Evolutionary conservation across 2,329 filamentous ascomycete species (phyloP), one percentile per base, ranked within the genome.

Genomic region (Epichloe aotearoae): DNA sequence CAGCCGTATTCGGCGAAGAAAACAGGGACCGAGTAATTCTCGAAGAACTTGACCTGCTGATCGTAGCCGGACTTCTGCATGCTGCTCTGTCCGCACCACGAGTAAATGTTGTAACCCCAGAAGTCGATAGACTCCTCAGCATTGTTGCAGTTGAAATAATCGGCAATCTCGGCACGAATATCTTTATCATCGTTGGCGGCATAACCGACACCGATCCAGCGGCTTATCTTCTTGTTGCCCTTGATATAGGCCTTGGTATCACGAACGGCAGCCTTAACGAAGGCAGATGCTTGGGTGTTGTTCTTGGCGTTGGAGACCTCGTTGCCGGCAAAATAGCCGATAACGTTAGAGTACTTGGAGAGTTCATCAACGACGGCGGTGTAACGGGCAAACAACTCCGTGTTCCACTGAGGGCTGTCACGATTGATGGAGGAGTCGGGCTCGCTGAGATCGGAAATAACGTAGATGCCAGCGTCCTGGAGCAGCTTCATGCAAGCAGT

Each of bases 51-150:
- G 59, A 89, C 89, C 66, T 91, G 86, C 51, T 82, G 76, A 57
- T 84, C 75, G 71, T 90, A 98, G 50, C 88, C 88, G 3, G 93
- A 96, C 53, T 75, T 64, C 37, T 74, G 64, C 73, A 85, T 93
- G 61, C 74, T 80, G 63, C 87, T 95, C 59, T 90, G 69, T 59
- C 91, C 93, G 67, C 93, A 98, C 93, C 93, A 98, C 49, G 90
- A 95, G 79, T 98, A 98, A 73, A 97, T 95, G 77, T 98, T 98
- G 84, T 97, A 97, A 53, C 93, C 93, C 87, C 90, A 98, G 76
- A 94, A 97, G 71, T 98, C 93, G 58, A 97, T 95, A 54, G 85
- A 63, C 8, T 74, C 71, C 36, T 74, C 65, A 54, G 80, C 68
- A 3, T 61, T 51, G 54, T 90, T 87, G 65, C 93, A 98, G 77